Base-by-base conservation (phyloP, 768 basidiomycete genomes). In the Naganishia kalamii region DNA sequence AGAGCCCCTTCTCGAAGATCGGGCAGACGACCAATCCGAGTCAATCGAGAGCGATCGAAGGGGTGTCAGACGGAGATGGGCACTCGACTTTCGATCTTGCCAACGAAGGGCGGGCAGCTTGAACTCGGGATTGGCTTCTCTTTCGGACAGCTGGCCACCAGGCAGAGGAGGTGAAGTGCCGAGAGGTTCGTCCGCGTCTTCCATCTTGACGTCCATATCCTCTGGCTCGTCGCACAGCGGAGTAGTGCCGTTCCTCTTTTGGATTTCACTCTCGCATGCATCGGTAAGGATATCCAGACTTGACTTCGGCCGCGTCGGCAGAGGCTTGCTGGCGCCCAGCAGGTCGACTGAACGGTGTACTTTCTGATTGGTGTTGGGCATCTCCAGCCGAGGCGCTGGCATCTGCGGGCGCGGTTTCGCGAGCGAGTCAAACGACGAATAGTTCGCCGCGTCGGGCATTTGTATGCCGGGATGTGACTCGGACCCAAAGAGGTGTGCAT, bases 91-190 rank as follows among this genome's bases (percentile, higher is more conserved):
- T 23, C 40, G n/a, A n/a, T 57, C 19, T 57, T 25, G 23, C 17
- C 33, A 23, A 57, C 54, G 54, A 32, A 77, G 72, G 0, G 72
- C 71, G 25, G 76, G 75, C 11, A 77, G 68, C 51, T 70, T 74
- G 60, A 72, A 67, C n/a, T 50, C 46, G 25, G 72, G 67, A 60
- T 72, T 67, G 49, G 66, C 68, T 23, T 71, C 66, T 6, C 63
- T 68, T 32, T 70, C 71, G 41, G 70, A 60, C 8, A 73, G 46
- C 17, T 72, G 63, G 11, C 70, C 62, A 30, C 65, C 50, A 12
- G 74, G 69, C 8, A 72, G 62, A 17, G 76, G 72, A 44, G 76
- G 76, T n/a, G 72, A 71, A 12, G 40, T 32, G 47, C 48, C 35
- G 11, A 37, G 43, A 29, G 51, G 40, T 12, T 66, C 63, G 25